Evolutionary conservation across 2,329 filamentous ascomycete species (phyloP), one percentile per base, ranked within the genome.

Genomic region (Cadophora gregata): DNA sequence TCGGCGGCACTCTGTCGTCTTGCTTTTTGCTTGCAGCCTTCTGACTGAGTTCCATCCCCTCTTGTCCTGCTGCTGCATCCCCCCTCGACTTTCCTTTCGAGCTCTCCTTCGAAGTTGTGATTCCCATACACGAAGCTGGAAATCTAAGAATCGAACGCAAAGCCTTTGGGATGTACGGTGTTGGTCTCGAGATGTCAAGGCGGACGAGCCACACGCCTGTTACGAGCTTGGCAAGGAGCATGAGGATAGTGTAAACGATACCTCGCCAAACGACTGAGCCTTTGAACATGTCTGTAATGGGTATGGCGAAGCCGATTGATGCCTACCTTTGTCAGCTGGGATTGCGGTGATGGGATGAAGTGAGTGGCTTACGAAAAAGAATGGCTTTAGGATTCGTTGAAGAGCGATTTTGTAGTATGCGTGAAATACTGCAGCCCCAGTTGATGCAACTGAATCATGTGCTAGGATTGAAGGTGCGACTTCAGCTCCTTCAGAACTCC

Each of bases 221-320:
- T 38, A 60, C 10, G 45, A 50, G 31, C 42, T 92, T 92, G 3
- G 80, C 83, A 1, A 91, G 60, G 0, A 83, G 75, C 92, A 96
- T 96, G 3, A 96, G 78, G 0, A 89, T 69, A 0, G 89, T 83
- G 72, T 94, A 96, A 0, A 93, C 83, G 0, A 93, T 69, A 0
- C 92, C 92, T 12, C 87, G 86, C 92, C 91, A 96, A 1, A 93
- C 78, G 0, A 91, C 82, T 0, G 79, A 73, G 0, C 85, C 85
- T 0, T 77, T 76, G 72, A 93, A 95, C 82, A 96, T 88, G 6
- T 86, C 79, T 0, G 84, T 86, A 33, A 95, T 89, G 0, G 92
- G 92, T 1, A 96, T 91, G 0, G 91, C 89, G 75, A 95, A 94
- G 0, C 92, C 92, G 42, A 95, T 90, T 0, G 85, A 87, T 0